Conservation (phyloP, 108 stramenopile genomes). For the Cyclotella baltica region DNA sequence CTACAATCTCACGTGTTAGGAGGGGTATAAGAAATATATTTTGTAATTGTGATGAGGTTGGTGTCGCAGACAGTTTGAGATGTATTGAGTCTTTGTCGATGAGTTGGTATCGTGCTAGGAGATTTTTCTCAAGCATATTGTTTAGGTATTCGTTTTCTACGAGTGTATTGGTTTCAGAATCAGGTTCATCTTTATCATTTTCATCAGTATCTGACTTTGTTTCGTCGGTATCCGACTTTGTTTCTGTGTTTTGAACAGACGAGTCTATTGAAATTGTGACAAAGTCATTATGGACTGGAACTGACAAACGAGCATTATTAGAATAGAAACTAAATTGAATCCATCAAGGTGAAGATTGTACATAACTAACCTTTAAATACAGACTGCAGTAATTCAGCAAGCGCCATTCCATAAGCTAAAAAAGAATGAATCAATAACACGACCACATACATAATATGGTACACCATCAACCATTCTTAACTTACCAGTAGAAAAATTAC, state of each 20-base stretch:
- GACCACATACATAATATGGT: not conserved
- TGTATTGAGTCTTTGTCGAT: conserved; percentile 22
- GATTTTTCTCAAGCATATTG: conserved; percentile 46
- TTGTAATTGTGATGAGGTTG: conserved; percentile 26
- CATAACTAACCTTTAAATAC: conserved; percentile 10
- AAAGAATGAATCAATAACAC: not conserved
- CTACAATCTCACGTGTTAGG: conserved; percentile 45
- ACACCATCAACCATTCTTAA: not conserved
- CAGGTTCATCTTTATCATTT: not conserved
- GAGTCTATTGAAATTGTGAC: conserved; percentile 27
- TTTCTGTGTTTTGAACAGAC: not conserved
- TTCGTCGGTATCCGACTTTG: not conserved
- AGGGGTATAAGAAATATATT: conserved; percentile 50
- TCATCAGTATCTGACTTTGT: not conserved
- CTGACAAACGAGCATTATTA: not conserved
- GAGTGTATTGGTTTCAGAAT: not conserved
- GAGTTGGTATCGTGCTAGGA: conserved; percentile 24
- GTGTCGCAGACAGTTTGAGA: conserved; percentile 38
- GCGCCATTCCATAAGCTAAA: conserved; percentile 8
- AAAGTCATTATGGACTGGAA: conserved; percentile 10
- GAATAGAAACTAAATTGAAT: not conserved
- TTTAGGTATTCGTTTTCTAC: conserved; percentile 28
- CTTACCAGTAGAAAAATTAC: conserved; percentile 34
- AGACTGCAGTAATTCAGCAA: conserved; percentile 16
- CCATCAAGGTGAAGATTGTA: not conserved